Conservation (phyloP, 1,284 basidiomycete genomes). For the Tilletia caries region DNA sequence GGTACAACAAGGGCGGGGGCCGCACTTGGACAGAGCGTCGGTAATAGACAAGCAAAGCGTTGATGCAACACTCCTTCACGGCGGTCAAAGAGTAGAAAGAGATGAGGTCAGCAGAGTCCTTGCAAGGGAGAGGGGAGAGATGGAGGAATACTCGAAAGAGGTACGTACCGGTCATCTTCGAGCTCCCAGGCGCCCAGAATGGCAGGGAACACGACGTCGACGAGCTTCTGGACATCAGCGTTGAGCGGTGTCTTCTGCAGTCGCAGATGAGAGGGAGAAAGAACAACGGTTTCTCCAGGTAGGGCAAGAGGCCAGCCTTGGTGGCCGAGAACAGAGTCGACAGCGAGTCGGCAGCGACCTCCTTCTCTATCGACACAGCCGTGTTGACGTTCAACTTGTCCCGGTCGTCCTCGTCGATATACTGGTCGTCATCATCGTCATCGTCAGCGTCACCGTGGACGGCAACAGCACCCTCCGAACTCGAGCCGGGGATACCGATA, state of each 20-base stretch:
- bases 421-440: slow-evolving; percentile 59
- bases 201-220: too few relatives aligned
- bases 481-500: slow-evolving; percentile 65
- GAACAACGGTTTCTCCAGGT: too few relatives aligned
- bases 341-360: slow-evolving; percentile 95
- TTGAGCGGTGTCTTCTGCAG: too few relatives aligned
- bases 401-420: slow-evolving; percentile 69
- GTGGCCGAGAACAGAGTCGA: slow-evolving; percentile 90
- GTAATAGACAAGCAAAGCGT: slow-evolving; percentile 47
- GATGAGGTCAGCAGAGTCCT: neutral
- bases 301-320: too few relatives aligned
- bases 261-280: neutral
- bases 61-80: slow-evolving; percentile 32
- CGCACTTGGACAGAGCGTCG: slow-evolving; percentile 37
- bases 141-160: too few relatives aligned
- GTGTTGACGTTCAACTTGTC: slow-evolving; percentile 75
- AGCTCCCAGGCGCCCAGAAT: too few relatives aligned
- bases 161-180: too few relatives aligned
- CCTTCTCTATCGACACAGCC: slow-evolving; percentile 97
- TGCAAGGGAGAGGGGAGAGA: neutral
- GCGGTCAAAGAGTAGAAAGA: neutral
- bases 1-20: slow-evolving; percentile 42
- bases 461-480: slow-evolving; percentile 65
- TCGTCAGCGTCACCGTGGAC: slow-evolving; percentile 60
- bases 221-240: too few relatives aligned